Evolutionary conservation across 2,329 filamentous ascomycete species (phyloP).

Genomic region (Talaromyces sp.): DNA sequence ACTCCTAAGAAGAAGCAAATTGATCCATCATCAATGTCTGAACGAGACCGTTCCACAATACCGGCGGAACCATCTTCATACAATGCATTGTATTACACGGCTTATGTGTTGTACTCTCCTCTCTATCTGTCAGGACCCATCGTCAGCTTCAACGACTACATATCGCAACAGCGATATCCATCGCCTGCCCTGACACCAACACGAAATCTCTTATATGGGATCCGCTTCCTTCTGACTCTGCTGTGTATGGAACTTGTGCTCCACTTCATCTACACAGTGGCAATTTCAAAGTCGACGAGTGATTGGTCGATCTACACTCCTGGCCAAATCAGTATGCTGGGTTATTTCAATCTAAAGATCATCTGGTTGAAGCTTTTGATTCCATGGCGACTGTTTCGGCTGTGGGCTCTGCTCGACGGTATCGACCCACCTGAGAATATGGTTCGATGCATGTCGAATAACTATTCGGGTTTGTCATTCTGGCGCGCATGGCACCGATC

Average conservation of each 20-base stretch:
- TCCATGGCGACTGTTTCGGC: constrained; percentile 95
- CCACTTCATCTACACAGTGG: constrained; percentile 90
- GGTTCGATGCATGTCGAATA: constrained; percentile 93
- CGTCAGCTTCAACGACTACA: constrained; percentile 96
- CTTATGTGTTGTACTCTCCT: constrained; percentile 86
- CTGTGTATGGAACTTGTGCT: constrained; percentile 87
- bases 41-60: constrained; percentile 77
- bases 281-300: constrained; percentile 78
- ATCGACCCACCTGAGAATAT: constrained; percentile 98
- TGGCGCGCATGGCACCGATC: constrained; percentile 96
- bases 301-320: constrained; percentile 81
- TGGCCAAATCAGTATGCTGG: constrained; percentile 82
- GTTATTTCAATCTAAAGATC: constrained; percentile 92
- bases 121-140: constrained; percentile 92
- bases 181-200: constrained; percentile 65
- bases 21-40: constrained; percentile 80
- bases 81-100: constrained; percentile 80
- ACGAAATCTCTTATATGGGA: constrained; percentile 74
- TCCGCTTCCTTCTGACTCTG: constrained; percentile 76
- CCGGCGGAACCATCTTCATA: constrained; percentile 70
- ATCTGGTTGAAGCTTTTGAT: constrained; percentile 94
- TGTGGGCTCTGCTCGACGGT: constrained; percentile 89
- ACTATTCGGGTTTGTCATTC: constrained; percentile 85
- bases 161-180: constrained; percentile 75
- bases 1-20: constrained; percentile 93